Evolutionary conservation across 1,284 basidiomycete genomes (phyloP), one percentile per base, ranked within the genome.

Genomic region (Ganoderma resinaceum): DNA sequence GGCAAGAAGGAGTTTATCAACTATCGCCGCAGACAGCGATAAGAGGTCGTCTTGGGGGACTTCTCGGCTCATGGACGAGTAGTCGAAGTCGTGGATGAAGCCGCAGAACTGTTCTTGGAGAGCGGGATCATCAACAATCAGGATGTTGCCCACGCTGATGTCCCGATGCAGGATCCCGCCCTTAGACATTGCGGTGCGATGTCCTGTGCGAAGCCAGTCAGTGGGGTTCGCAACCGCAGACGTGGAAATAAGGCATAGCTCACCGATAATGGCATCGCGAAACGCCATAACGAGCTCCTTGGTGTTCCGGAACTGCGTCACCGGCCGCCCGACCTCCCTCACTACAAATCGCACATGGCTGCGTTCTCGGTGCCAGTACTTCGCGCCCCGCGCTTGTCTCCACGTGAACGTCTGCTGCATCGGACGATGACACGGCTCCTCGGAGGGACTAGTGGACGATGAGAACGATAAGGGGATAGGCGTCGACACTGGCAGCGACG

Each of bases 261-360:
- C 43, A 73, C 73, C 73, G 40, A 20, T 37, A 26, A 75, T 67
- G 0, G 67, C 72, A 20, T 74, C 72, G 0, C 66, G 62, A 14
- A 74, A 42, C 0, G 67, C 70, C 16, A 7, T n/a, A 0, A 64
- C 60, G 16, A 73, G 35, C 49, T 73, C 69, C 1, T 29, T 55
- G 16, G 70, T 72, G n/a, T 40, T 61, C 1, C 9, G 49, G 62
- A 74, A 74, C 2, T 49, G 26, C 0, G 63, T 60, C 1, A 74
- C 33, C 2, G 67, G 70, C 11, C 55, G 61, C 5, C 72, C 73
- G 11, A 74, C 66, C 14, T 58, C 59, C 8, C 61, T 58, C 7
- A 72, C 49, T 4, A 71, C 73, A 3, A 71, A 61, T 1, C 73
- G 67, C 66, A 70, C 67, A 26, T 74, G 73, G 58, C 70, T 68